Evolutionary conservation across 1,139 yeast species (phyloP), one percentile per base, ranked within the genome.

Genomic region (Barnettozyma hawaiiensis): DNA sequence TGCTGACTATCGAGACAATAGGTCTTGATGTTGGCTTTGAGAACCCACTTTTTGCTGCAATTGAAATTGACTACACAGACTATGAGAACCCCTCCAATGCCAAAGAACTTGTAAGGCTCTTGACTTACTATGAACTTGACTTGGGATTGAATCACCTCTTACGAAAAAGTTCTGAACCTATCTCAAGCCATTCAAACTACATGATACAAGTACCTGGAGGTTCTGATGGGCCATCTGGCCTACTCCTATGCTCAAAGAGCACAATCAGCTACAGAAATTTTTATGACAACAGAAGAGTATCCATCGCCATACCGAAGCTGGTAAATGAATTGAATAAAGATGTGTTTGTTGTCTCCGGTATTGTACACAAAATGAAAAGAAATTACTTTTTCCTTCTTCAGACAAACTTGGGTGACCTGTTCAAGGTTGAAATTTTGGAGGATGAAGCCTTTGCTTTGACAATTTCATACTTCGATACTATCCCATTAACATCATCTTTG

Each of bases 61-160:
- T 92, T 16, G 97, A 92, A 59, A 66, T 75, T n/a, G 85, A 78
- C 42, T 72, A 76, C 49, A 51, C 61, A 12, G 59, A 56, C 2
- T 53, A 49, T 41, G 59, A 53, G 24, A 50, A 46, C 6, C 40
- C 44, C 18, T 40, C 44, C 18, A 45, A 49, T 8, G 35, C 33
- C 7, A 32, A 44, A 29, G 49, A 50, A n/a, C 51, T 47, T 42
- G 47, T 55, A 37, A 64, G 64, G 41, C 55, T 59, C 32, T 63
- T 90, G 45, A 73, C 76, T 8, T 83, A 75, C 59, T 90, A 90
- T 62, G 94, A 86, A 57, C 65, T 90, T 24, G 97, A 92, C 60
- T 73, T 85, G 41, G 96, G 97, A 0, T 67, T 90, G 42, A 89
- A 90, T 57, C 85, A 83, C 57, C 75, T 89, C 2, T 70, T 83